Evolutionary conservation across 768 basidiomycete genomes (phyloP).

Genomic region (Tephrocybe sp.): DNA sequence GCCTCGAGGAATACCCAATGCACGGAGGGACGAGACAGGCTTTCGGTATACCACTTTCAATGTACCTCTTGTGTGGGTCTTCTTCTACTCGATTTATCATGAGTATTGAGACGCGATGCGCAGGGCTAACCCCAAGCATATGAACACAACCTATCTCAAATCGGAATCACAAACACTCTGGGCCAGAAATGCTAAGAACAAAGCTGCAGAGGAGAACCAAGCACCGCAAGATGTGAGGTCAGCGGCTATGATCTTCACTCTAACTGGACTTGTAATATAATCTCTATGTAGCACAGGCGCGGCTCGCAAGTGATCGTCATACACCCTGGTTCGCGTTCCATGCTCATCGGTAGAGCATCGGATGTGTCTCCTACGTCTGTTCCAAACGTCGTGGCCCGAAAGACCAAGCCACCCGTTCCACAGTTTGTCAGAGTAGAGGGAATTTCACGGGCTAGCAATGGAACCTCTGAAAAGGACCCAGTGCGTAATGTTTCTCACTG

Average conservation of each 20-base stretch:
- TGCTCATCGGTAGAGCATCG: conserved; percentile 74
- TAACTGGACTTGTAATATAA: conserved; percentile 19
- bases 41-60: conserved; percentile 79
- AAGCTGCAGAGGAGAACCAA: conserved; percentile 38
- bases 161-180: conserved; percentile 72
- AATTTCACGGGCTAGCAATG: conserved; percentile 47
- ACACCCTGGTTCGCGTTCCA: conserved; percentile 72
- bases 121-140: conserved; percentile 80
- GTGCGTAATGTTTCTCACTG: conserved; percentile 29
- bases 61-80: conserved; percentile 69
- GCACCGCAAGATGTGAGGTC: conserved; percentile 47
- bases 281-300: conserved; percentile 45
- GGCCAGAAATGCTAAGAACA: conserved; percentile 64
- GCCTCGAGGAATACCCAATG: conserved; percentile 83
- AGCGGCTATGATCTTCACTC: conserved; percentile 10
- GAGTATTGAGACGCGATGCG: not conserved
- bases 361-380: conserved; percentile 71
- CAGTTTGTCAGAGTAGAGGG: conserved; percentile 41
- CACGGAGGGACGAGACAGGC: conserved; percentile 77
- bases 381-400: conserved; percentile 73
- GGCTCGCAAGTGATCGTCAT: conserved; percentile 79
- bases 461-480: conserved; percentile 43
- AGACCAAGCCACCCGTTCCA: conserved; percentile 44
- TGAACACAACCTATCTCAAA: conserved; percentile 75
- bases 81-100: not conserved